Conservation (phyloP, 2,329 filamentous ascomycete species). For the Botrytis sinoallii region DNA sequence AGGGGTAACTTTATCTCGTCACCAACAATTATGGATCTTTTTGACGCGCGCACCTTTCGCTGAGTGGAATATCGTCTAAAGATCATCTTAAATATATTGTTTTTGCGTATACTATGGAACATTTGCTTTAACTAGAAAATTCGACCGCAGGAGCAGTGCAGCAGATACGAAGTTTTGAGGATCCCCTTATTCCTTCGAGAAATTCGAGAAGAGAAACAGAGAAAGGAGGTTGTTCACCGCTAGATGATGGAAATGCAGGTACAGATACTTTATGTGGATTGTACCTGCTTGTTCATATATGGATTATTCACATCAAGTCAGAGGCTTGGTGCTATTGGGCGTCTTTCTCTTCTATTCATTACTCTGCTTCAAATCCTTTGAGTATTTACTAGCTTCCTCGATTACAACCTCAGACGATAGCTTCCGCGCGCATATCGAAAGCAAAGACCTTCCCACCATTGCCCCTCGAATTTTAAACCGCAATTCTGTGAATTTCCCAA, state of each 20-base stretch:
- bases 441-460: background rate
- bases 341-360: background rate
- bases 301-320: background rate
- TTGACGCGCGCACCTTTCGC: conserved; percentile 6
- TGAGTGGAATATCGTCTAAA: background rate
- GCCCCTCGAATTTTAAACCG: background rate
- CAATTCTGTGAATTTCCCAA: background rate
- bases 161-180: background rate
- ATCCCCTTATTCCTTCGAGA: background rate
- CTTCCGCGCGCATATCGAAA: background rate
- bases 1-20: conserved; percentile 2
- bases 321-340: background rate
- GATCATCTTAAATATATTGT: background rate
- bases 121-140: background rate
- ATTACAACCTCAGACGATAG: background rate
- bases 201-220: background rate
- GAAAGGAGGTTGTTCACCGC: conserved; percentile 2
- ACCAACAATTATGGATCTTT: conserved; percentile 4
- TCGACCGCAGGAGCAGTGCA: background rate
- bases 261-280: background rate
- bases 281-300: background rate
- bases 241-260: background rate
- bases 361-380: background rate
- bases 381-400: background rate
- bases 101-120: background rate